Evolutionary conservation across 169 alveolate genomes (phyloP).

Genomic region (Cryptosporidium viatorum): DNA sequence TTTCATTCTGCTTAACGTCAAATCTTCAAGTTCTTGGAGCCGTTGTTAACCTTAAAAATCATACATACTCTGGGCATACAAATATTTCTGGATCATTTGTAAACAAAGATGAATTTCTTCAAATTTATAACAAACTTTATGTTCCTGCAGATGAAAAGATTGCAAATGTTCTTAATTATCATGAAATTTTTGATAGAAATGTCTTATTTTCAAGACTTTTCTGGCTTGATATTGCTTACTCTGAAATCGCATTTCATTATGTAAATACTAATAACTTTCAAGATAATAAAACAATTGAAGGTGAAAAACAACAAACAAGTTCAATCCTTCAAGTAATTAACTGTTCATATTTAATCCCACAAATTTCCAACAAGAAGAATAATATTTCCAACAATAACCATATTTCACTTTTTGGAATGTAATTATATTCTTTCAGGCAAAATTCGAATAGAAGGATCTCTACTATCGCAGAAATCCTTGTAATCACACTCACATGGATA

Average conservation of each 20-base stretch:
- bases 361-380: neutral
- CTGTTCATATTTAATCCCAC: neutral
- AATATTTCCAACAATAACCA: neutral
- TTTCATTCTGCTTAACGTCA: constrained; percentile 23
- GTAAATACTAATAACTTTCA: neutral
- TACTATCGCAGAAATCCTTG: constrained; percentile 47
- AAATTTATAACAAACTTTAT: neutral
- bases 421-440: constrained; percentile 59
- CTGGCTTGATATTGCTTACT: constrained; percentile 49
- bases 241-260: constrained; percentile 20
- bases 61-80: neutral
- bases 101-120: constrained; percentile 5
- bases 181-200: constrained; percentile 12
- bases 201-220: constrained; percentile 26
- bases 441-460: constrained; percentile 1
- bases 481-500: constrained; percentile 24
- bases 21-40: constrained; percentile 31
- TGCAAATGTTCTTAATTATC: neutral
- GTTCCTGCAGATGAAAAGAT: constrained; percentile 28
- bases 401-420: constrained; percentile 30
- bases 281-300: neutral
- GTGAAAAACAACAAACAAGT: neutral
- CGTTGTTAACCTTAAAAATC: constrained; percentile 20
- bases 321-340: neutral
- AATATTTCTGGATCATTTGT: constrained; percentile 36